Evolutionary conservation across 202 grass and related monocot genomes (phyloP).

Genomic region (Bolboschoenoplectus hybrid): DNA sequence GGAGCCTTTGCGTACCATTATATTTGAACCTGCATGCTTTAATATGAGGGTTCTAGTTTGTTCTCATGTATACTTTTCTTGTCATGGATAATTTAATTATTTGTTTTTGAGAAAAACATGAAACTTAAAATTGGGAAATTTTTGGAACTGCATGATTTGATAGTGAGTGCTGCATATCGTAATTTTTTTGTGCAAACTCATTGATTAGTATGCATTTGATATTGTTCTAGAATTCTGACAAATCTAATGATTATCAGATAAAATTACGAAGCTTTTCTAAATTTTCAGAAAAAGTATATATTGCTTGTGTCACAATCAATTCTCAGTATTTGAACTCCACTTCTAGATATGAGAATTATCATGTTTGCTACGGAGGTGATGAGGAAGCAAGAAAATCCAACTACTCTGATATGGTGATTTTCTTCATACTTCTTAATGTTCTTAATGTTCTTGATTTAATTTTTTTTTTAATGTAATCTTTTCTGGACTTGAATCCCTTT

Average conservation of each 20-base stretch:
- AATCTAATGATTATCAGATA: background rate
- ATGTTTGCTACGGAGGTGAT: conserved; percentile 77
- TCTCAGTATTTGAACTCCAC: conserved; percentile 31
- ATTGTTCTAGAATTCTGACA: background rate
- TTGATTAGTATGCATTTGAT: background rate
- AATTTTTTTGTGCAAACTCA: background rate
- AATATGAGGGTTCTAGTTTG: background rate
- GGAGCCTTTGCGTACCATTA: background rate
- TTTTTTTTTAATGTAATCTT: conserved; percentile 25
- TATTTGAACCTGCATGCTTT: background rate
- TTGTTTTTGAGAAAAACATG: background rate
- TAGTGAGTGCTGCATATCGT: background rate
- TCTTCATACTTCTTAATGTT: background rate
- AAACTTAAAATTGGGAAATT: background rate
- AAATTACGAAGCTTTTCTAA: background rate
- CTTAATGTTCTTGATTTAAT: background rate
- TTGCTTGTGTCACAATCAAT: background rate
- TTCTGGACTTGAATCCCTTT: background rate
- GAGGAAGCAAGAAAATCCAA: conserved; percentile 88
- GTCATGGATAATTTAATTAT: background rate
- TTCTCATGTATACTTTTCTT: background rate
- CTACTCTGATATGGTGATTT: conserved; percentile 81
- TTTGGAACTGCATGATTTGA: background rate
- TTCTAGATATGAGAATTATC: conserved; percentile 93
- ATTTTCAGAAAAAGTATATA: background rate